phyloP scores from a whole-genome alignment of 176 grass and related monocot genomes.

The Neostapfia colusana region DNA sequence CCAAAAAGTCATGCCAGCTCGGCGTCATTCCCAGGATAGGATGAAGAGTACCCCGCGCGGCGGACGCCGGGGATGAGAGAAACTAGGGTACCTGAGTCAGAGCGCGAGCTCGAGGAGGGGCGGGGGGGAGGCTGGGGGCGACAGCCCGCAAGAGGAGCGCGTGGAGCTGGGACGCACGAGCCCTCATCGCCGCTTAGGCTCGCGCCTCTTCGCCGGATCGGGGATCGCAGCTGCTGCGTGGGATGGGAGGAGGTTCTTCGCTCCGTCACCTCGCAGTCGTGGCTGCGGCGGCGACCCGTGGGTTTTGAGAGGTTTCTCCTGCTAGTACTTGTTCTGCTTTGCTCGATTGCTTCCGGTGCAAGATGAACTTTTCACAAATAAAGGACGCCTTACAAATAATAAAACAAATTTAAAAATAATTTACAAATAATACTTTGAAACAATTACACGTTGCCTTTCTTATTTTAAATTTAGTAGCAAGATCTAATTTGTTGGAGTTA shows the following conservation, averaged over 20 bases:
- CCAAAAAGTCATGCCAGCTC: not conserved
- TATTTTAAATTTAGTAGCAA: too few species aligned
- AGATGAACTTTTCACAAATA: slow-evolving; percentile 16
- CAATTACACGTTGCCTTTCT: too few species aligned
- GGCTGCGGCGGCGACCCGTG: slow-evolving; percentile 23
- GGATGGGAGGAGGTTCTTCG: too few species aligned
- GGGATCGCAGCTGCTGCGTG: not conserved
- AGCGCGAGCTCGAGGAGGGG: not conserved
- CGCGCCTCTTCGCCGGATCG: not conserved
- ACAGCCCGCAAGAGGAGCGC: slow-evolving; percentile 32
- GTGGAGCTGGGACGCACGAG: slow-evolving; percentile 13
- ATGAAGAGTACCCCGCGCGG: not conserved
- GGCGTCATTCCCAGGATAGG: too few species aligned
- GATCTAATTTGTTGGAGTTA: too few species aligned
- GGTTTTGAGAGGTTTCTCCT: not conserved
- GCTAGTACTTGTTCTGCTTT: not conserved
- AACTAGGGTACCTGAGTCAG: slow-evolving; percentile 13
- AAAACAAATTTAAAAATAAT: too few species aligned
- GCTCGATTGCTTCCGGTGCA: slow-evolving; percentile 18
- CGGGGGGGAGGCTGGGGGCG: not conserved
- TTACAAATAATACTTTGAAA: too few species aligned
- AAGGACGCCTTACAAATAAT: too few species aligned
- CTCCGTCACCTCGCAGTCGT: not conserved
- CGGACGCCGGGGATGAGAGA: not conserved
- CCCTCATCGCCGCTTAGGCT: slow-evolving; percentile 5